Conservation (phyloP, 371 early-diverging fungal genomes). For the Mortierella sp. region DNA sequence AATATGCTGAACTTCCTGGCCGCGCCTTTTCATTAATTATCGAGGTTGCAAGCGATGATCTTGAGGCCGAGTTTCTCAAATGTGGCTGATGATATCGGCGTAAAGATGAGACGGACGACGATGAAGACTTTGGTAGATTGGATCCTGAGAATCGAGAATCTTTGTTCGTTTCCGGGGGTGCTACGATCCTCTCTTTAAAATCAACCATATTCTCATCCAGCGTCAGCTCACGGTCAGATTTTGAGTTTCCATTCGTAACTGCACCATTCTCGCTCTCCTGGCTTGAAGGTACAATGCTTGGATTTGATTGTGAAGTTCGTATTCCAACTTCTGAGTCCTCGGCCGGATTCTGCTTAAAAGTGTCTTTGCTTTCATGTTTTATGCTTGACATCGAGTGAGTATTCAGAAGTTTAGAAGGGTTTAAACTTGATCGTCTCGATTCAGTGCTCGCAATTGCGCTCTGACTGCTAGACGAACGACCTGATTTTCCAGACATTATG, state of each 20-base stretch:
- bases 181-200: conserved; percentile 30
- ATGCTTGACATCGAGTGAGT: conserved; percentile 7
- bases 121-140: conserved; percentile 17
- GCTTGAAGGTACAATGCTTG: background rate
- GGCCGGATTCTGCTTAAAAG: background rate
- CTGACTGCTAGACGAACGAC: background rate
- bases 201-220: conserved; percentile 18
- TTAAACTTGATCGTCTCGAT: conserved; percentile 5
- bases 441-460: background rate
- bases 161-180: background rate
- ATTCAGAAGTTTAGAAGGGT: conserved; percentile 6
- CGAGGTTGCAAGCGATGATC: conserved; percentile 26
- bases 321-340: background rate
- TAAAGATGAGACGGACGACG: conserved; percentile 34
- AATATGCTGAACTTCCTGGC: conserved; percentile 4
- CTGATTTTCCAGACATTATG: conserved; percentile 12
- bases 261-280: background rate
- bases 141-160: background rate
- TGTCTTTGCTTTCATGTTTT: background rate
- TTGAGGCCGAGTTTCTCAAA: conserved; percentile 15
- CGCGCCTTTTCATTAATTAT: background rate
- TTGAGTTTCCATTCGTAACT: background rate
- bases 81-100: conserved; percentile 14
- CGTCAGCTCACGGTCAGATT: background rate
- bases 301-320: conserved; percentile 8